Conservation (phyloP, 2,329 filamentous ascomycete species). For the Claviceps maximensis region DNA sequence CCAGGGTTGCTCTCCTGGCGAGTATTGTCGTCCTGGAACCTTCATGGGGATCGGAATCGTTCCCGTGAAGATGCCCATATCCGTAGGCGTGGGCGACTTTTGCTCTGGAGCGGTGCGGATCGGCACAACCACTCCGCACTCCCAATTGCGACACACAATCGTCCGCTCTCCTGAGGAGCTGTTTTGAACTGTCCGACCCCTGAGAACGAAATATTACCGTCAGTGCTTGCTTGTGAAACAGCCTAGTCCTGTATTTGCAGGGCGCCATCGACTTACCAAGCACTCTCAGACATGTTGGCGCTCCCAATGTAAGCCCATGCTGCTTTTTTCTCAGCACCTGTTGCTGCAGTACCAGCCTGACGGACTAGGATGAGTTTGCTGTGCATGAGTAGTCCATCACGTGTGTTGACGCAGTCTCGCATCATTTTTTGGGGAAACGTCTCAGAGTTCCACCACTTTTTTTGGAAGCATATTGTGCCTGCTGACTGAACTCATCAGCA, state of each 20-base stretch:
- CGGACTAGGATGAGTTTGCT: slow-evolving; percentile 59
- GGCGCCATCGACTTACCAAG: slow-evolving; percentile 50
- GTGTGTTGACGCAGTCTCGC: slow-evolving; percentile 60
- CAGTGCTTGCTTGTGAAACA: not conserved
- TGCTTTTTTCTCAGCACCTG: not conserved
- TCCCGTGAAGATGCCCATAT: slow-evolving; percentile 33
- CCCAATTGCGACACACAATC: slow-evolving; percentile 84
- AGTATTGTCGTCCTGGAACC: slow-evolving; percentile 41
- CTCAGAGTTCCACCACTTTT: slow-evolving; percentile 54
- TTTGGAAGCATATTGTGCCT: slow-evolving; percentile 71
- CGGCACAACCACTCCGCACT: slow-evolving; percentile 75
- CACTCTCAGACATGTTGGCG: slow-evolving; percentile 84
- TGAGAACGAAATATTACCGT: slow-evolving; percentile 19
- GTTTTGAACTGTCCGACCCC: slow-evolving; percentile 68
- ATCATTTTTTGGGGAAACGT: slow-evolving; percentile 62
- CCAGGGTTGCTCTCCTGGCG: slow-evolving; percentile 27
- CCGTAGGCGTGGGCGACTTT: slow-evolving; percentile 10
- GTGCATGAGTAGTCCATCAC: slow-evolving; percentile 69
- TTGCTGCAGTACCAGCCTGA: not conserved
- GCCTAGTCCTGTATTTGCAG: not conserved
- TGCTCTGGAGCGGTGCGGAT: slow-evolving; percentile 20
- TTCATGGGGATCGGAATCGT: slow-evolving; percentile 51
- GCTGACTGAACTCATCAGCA: slow-evolving; percentile 37
- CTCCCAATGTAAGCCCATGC: slow-evolving; percentile 83
- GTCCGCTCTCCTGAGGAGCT: slow-evolving; percentile 53